These are phyloP conservation scores for Collybia sp. DNA, from an alignment of 768 basidiomycete genomes.

Conservation along the genomic window DNA sequence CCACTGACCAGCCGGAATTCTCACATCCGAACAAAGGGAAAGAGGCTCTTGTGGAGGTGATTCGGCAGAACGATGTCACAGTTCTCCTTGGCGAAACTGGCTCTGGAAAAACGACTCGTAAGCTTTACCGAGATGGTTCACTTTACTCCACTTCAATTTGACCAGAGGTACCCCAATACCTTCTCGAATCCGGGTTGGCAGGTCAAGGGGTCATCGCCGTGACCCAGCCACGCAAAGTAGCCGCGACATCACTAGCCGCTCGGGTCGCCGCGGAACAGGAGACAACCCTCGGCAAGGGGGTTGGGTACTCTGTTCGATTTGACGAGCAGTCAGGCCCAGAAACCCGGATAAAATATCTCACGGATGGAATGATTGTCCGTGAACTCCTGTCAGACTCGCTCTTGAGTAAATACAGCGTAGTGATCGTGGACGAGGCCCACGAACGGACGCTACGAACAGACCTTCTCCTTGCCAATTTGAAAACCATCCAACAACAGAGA, in stretches of 20 bases:
- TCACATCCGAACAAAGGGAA: slow-evolving; percentile 45
- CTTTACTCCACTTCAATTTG: not conserved
- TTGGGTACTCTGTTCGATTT: slow-evolving; percentile 96
- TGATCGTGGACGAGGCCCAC: slow-evolving; percentile 96
- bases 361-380: slow-evolving; percentile 95
- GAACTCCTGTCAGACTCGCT: slow-evolving; percentile 81
- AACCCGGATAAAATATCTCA: slow-evolving; percentile 93
- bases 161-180: slow-evolving; percentile 93
- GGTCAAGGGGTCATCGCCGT: slow-evolving; percentile 77
- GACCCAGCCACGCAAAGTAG: slow-evolving; percentile 93
- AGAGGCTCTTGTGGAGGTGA: slow-evolving; percentile 69
- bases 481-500: slow-evolving; percentile 67
- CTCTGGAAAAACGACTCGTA: slow-evolving; percentile 97
- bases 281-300: slow-evolving; percentile 62
- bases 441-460: slow-evolving; percentile 95
- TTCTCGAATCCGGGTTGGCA: slow-evolving; percentile 77
- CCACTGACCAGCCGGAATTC: not conserved
- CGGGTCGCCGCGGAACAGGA: slow-evolving; percentile 88
- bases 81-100: slow-evolving; percentile 96
- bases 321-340: slow-evolving; percentile 70
- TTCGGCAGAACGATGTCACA: slow-evolving; percentile 75
- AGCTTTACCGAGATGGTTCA: slow-evolving; percentile 26
- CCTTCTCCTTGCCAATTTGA: slow-evolving; percentile 86
- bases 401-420: slow-evolving; percentile 77
- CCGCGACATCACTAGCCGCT: slow-evolving; percentile 89